These are phyloP conservation scores for Chloris gayana DNA, from an alignment of 176 grass and related monocot genomes.

Conservation along the genomic window DNA sequence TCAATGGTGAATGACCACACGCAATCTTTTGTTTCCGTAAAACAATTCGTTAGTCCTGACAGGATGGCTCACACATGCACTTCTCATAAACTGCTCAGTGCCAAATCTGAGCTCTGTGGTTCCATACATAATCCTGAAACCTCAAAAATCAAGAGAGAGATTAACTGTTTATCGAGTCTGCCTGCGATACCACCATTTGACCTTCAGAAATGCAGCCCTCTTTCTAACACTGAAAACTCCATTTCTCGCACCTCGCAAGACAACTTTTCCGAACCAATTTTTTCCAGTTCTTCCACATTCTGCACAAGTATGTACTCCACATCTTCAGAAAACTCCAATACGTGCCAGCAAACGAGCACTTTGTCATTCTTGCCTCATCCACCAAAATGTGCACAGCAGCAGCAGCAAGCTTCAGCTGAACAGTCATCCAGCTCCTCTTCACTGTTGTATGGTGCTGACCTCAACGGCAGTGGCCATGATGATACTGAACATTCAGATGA, in stretches of 20 bases:
- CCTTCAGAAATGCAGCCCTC: too few relatives aligned
- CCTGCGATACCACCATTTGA: neutral
- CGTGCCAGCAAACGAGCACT: slow-evolving; percentile 24
- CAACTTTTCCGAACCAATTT: slow-evolving; percentile 30
- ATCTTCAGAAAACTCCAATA: slow-evolving; percentile 24
- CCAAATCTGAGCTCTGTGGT: slow-evolving; percentile 16
- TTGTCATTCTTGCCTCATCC: slow-evolving; percentile 75
- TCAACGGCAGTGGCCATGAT: slow-evolving; percentile 9
- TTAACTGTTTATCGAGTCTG: neutral
- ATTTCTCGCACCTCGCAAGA: slow-evolving; percentile 7
- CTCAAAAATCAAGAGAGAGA: slow-evolving; percentile 33
- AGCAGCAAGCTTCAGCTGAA: neutral
- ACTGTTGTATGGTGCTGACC: slow-evolving; percentile 37
- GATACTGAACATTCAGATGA: slow-evolving; percentile 49
- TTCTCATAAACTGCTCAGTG: slow-evolving; percentile 38
- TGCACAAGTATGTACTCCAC: slow-evolving; percentile 69
- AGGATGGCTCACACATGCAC: slow-evolving; percentile 48
- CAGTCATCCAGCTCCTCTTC: slow-evolving; percentile 39
- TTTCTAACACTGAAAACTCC: slow-evolving; percentile 23
- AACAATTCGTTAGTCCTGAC: slow-evolving; percentile 46
- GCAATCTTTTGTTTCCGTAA: slow-evolving; percentile 29
- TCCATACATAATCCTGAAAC: slow-evolving; percentile 28
- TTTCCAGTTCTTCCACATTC: slow-evolving; percentile 71
- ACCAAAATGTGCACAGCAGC: slow-evolving; percentile 36
- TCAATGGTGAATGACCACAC: slow-evolving; percentile 19